Percentiles rank a stretch among this genome's conserved stretches.
Evolutionary conservation across 495 filamentous ascomycete genomes (phyloP).

Genomic region (Talaromyces ruber): DNA sequence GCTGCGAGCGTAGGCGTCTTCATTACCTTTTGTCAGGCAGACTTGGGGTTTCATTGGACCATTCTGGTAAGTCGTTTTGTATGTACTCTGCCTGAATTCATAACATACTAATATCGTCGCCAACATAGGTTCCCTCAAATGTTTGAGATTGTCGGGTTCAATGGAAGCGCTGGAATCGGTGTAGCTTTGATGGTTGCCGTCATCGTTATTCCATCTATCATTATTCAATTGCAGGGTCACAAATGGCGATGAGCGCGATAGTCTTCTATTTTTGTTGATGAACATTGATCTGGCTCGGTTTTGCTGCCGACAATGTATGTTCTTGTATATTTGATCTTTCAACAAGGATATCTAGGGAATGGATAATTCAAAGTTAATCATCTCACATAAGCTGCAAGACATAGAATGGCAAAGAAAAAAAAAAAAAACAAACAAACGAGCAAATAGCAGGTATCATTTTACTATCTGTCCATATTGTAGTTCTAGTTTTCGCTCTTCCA

Average conservation of each 20-base stretch:
- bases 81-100: not conserved
- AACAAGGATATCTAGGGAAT: too few relatives aligned
- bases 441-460: too few relatives aligned
- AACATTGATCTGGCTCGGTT: not conserved
- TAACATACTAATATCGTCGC: not conserved
- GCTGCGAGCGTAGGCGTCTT: conserved; percentile 47
- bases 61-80: conserved; percentile 34
- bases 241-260: not conserved
- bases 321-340: not conserved
- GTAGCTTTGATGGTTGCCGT: conserved; percentile 34
- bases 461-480: too few relatives aligned
- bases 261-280: not conserved
- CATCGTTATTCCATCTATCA: conserved; percentile 36
- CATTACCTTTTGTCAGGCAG: conserved; percentile 43
- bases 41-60: conserved; percentile 50
- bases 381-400: too few relatives aligned
- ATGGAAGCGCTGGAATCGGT: conserved; percentile 30
- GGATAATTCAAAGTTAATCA: too few relatives aligned
- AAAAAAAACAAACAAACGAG: too few relatives aligned
- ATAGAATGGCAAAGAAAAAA: too few relatives aligned
- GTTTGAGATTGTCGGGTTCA: conserved; percentile 35
- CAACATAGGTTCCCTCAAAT: conserved; percentile 39
- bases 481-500: too few relatives aligned
- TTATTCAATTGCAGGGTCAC: not conserved
- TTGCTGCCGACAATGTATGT: not conserved